Base-by-base conservation (phyloP, 23 red algal genomes). In the Gracilaria gracilis region DNA sequence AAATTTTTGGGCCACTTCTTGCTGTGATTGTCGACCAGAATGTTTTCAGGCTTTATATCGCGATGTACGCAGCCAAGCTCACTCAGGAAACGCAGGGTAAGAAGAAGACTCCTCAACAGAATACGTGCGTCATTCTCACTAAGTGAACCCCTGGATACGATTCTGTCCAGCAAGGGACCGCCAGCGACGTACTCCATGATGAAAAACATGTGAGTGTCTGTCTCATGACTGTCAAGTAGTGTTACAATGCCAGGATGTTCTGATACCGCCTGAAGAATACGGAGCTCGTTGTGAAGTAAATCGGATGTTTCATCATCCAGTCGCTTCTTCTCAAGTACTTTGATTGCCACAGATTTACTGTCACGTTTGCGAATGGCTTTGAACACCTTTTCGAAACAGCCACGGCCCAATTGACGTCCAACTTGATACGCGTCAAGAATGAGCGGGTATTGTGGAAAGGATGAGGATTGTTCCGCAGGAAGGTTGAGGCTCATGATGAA, bases 31-130 rank as follows among this genome's bases (percentile, higher is more conserved):
- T 95, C 94, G 64, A 96, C 83, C 47, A 96, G 77, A 61, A 96
- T 86, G 50, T 96, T 96, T 54, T 96, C 95, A 29, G 95, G 92
- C 53, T 96, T 96, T 24, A 96, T 72, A 66, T 96, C 95, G 58
- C 95, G 95, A 47, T 96, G 95, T 53, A 95, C 86, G 48, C 87
- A 89, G 23, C 89, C 88, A 70, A 88, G 81, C 36, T 91, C 72
- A 67, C 80, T 57, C 57, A 91, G 65, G 75, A 87, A 92, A 24
- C 82, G 58, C 32, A 95, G 44, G 31, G 94, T 87, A 35, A 77
- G 61, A 14, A 95, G 46, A 79, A 84, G 79, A 24, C 67, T 79
- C 11, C 83, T 71, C 28, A 92, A 61, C 16, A 89, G 67, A 37
- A 85, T 85, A 16, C 94, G 82, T 13, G 94, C 94, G 49, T 95